phyloP scores from a whole-genome alignment of 2,329 filamentous ascomycete species.

The Claviceps spartinae region DNA sequence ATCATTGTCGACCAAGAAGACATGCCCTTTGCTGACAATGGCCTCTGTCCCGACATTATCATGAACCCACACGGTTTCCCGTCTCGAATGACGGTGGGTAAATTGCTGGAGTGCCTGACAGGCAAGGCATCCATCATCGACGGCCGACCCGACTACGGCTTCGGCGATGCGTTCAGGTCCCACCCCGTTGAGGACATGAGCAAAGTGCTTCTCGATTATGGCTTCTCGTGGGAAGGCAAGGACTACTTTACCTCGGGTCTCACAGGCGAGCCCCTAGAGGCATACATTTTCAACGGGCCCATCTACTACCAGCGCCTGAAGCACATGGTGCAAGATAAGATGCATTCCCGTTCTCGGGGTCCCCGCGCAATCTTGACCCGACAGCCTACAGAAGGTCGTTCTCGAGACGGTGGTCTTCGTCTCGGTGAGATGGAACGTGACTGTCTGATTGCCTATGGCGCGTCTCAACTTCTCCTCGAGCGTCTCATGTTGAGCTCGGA shows the following conservation, averaged over 20 bases:
- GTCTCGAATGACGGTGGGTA: conserved; percentile 97
- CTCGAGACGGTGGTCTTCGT: conserved; percentile 79
- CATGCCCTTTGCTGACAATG: conserved; percentile 86
- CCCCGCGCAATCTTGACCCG: conserved; percentile 85
- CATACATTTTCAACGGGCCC: conserved; percentile 95
- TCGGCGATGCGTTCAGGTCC: conserved; percentile 67
- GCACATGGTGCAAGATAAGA: conserved; percentile 99
- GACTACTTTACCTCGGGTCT: conserved; percentile 93
- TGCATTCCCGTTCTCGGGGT: conserved; percentile 88
- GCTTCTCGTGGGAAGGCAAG: conserved; percentile 94
- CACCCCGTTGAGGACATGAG: conserved; percentile 82
- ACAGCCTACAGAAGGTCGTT: conserved; percentile 91
- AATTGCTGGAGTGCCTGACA: conserved; percentile 87
- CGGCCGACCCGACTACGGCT: conserved; percentile 78
- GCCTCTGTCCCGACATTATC: conserved; percentile 94
- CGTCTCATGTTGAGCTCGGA: conserved; percentile 91
- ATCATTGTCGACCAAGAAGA: conserved; percentile 96
- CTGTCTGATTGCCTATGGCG: conserved; percentile 93
- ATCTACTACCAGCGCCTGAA: conserved; percentile 99
- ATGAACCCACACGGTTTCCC: conserved; percentile 99
- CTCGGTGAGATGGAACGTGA: conserved; percentile 98
- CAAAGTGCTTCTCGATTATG: conserved; percentile 67
- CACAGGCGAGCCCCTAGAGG: conserved; percentile 84
- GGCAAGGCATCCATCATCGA: conserved; percentile 85
- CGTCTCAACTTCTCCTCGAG: conserved; percentile 81